Evolutionary conservation across 2,329 filamentous ascomycete species (phyloP).

Genomic region (Fusarium odoratissimum): DNA sequence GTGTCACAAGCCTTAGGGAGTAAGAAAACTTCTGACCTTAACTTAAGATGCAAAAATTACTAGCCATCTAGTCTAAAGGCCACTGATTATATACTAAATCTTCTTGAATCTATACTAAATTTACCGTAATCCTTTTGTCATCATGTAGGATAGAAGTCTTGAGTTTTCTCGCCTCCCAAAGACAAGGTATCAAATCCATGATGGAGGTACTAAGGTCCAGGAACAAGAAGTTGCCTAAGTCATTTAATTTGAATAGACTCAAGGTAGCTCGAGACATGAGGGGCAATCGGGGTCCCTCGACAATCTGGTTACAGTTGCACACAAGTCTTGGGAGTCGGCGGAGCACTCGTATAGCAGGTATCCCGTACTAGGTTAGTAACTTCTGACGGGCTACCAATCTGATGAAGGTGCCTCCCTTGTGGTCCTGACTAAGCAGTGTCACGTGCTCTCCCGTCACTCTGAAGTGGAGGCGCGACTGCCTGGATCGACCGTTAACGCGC

Average conservation of each 20-base stretch:
- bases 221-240: background rate
- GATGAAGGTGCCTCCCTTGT: background rate
- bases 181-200: background rate
- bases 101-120: background rate
- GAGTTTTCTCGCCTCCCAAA: background rate
- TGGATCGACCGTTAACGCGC: constrained; percentile 37
- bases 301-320: background rate
- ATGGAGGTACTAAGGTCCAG: background rate
- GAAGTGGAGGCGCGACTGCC: constrained; percentile 39
- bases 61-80: background rate
- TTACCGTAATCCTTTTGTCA: background rate
- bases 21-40: background rate
- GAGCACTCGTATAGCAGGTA: background rate
- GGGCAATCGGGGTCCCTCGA: constrained; percentile 27
- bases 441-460: constrained; percentile 48
- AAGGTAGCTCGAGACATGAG: constrained; percentile 11
- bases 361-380: background rate
- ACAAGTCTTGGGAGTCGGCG: too few species aligned
- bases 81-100: background rate
- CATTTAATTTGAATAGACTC: background rate
- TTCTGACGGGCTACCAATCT: background rate
- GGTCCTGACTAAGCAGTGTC: constrained; percentile 10
- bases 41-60: background rate
- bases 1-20: background rate
- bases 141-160: background rate